Base-by-base conservation (phyloP, 2,329 filamentous ascomycete species). In the Penicillium fuscoglaucum region DNA sequence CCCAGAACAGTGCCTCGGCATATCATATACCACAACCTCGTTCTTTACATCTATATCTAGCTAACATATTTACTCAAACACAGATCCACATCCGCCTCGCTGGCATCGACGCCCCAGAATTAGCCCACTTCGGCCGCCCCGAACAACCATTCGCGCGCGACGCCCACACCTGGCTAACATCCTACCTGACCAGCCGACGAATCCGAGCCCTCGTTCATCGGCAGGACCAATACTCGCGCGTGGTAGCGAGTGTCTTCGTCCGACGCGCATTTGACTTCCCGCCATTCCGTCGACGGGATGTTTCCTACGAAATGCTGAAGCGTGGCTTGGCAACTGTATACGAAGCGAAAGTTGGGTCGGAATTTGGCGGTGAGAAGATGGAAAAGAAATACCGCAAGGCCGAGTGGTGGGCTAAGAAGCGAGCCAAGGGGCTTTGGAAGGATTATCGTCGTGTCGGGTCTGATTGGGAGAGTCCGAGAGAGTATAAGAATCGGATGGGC, bases 91-190 rank as follows among this genome's bases (percentile, higher is more conserved):
- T 99, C 57, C 90, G 95, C 29, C 83, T 99, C 57, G 95, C 95
- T 17, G 95, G 95, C 50, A 80, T 99, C 55, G 95, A 99, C 75
- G 95, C 96, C 12, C 95, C 95, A 1, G 95, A 99, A 77, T 82
- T 90, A 56, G 88, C 93, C 9, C 95, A 99, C 75, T 99, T 97
- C 76, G 96, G 96, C 54, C 85, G 87, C 51, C 89, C 91, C 28
- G 90, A 88, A 10, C 95, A 99, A 76, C 93, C 93, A 1, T 92
- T 87, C 72, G 84, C 90, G 4, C 82, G 85, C 59, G 93, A 98
- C 75, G 91, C 95, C 8, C 80, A 93, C 52, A 78, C 84, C 19
- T 98, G 91, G 87, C 83, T 99, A n/a, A 86, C 83, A 17, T 77
- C 78, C 6, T 91, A 91, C 72, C 80, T 98, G 10, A 78, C 86